Evolutionary conservation across 352 stramenopile genomes (phyloP), one percentile per base, ranked within the genome.

Genomic region (Lagenidium sp.): DNA sequence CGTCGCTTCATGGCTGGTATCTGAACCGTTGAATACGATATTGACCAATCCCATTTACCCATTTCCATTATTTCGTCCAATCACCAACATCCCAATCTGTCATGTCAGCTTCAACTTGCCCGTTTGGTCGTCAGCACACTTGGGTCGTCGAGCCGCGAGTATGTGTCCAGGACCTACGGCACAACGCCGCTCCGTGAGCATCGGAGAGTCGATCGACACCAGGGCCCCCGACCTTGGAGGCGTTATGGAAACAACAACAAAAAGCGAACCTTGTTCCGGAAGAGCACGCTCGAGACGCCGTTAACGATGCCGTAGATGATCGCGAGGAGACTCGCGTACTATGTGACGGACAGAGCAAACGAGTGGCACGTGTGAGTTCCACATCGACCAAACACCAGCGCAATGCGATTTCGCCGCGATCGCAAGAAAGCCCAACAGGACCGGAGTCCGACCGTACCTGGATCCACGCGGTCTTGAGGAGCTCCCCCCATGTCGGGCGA

Each of bases 391-490:
- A n/a, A 39, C 11, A 11, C 13, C 1, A 15, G 15, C 6, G 8
- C 24, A 18, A 36, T 43, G 21, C 6, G 18, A 22, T 8, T 36
- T 19, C 40, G 20, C 15, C 7, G 5, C 26, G 12, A 47, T 15
- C 4, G 8, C 19, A 19, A 3, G 32, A 8, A 18, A 21, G 24
- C 6, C n/a, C n/a, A n/a, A n/a, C n/a, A n/a, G n/a, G 8, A 19
- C 2, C 3, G 28, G 4, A 6, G 12, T 34, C 2, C 11, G n/a
- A 6, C 15, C 38, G 39, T 32, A 85, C 73, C 61, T 86, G 73
- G 28, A 83, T 81, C 73, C 73, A 86, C 44, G 65, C 73, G 2
- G 57, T 63, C 41, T 86, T 86, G 13, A 79, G 36, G 1, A 82
- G 58, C 29, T 86, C 73, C 1, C 63, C 47, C 73, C 73, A 86